Percentiles rank a stretch among this genome's conserved stretches.
phyloP scores from a whole-genome alignment of 768 basidiomycete genomes.

The Collybia mongolica region DNA sequence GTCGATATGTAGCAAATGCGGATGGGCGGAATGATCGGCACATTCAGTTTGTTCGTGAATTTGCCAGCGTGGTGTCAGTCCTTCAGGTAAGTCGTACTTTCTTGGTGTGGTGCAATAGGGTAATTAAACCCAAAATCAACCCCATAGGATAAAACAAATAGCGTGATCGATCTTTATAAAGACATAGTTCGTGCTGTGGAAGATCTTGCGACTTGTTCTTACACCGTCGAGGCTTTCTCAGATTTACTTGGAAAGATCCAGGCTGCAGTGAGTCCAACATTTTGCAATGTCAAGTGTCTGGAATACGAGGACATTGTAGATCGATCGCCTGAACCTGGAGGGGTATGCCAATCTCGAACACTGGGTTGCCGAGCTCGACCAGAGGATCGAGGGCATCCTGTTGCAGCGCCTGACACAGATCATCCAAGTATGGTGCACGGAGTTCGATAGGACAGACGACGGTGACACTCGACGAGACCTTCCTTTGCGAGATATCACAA shows the following conservation, averaged over 20 bases:
- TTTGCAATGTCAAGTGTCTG: neutral
- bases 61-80: slow-evolving; percentile 89
- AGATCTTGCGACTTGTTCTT: slow-evolving; percentile 84
- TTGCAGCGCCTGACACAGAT: slow-evolving; percentile 72
- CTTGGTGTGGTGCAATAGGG: neutral
- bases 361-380: slow-evolving; percentile 85
- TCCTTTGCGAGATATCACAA: slow-evolving; percentile 51
- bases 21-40: slow-evolving; percentile 86
- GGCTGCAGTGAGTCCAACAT: slow-evolving; percentile 60
- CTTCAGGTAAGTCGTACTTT: slow-evolving; percentile 58
- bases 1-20: slow-evolving; percentile 68
- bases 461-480: slow-evolving; percentile 56
- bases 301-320: slow-evolving; percentile 40
- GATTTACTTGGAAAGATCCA: slow-evolving; percentile 80
- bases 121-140: neutral
- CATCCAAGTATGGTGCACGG: slow-evolving; percentile 83
- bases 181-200: slow-evolving; percentile 85
- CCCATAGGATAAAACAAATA: slow-evolving; percentile 87
- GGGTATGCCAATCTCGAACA: slow-evolving; percentile 93
- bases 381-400: slow-evolving; percentile 80
- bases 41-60: slow-evolving; percentile 92
- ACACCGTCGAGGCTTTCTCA: slow-evolving; percentile 80
- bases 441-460: slow-evolving; percentile 80
- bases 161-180: slow-evolving; percentile 86
- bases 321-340: slow-evolving; percentile 93